These are phyloP conservation scores for Adansonia rubrostipa DNA, from an alignment of 441 rosid species.

Conservation along the genomic window DNA sequence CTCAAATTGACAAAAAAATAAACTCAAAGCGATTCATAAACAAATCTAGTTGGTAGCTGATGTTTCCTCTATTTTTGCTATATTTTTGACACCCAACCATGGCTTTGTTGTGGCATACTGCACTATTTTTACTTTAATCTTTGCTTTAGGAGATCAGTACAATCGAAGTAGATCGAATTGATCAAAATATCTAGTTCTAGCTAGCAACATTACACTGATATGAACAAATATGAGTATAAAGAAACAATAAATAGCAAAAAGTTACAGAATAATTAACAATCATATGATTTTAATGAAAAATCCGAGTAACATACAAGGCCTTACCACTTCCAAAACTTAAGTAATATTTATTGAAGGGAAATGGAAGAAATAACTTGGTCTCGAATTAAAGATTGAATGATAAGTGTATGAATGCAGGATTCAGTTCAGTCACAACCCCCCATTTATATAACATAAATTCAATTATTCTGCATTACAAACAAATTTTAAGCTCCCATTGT, in stretches of 20 bases:
- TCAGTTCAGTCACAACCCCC: too few relatives aligned
- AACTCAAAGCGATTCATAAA: too few relatives aligned
- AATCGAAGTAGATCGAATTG: background rate
- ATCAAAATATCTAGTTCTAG: background rate
- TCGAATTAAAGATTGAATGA: background rate
- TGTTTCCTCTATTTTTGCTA: too few relatives aligned
- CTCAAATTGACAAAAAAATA: too few relatives aligned
- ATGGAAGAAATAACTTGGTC: too few relatives aligned
- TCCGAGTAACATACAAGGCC: too few relatives aligned
- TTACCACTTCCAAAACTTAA: too few relatives aligned
- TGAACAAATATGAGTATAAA: background rate
- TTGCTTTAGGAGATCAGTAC: background rate
- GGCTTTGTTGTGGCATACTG: too few relatives aligned
- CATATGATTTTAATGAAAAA: background rate
- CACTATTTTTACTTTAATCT: too few relatives aligned
- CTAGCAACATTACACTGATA: background rate
- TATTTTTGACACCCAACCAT: too few relatives aligned
- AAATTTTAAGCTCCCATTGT: slow-evolving; percentile 20
- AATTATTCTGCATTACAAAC: slow-evolving; percentile 1
- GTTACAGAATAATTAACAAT: background rate
- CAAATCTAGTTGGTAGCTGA: too few relatives aligned
- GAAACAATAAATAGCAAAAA: background rate
- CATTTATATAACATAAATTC: background rate
- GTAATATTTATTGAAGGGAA: too few relatives aligned
- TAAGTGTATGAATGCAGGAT: background rate